These are phyloP conservation scores for Heterobasidion parviporum DNA, from an alignment of 1,284 basidiomycete species.

Conservation along the genomic window DNA sequence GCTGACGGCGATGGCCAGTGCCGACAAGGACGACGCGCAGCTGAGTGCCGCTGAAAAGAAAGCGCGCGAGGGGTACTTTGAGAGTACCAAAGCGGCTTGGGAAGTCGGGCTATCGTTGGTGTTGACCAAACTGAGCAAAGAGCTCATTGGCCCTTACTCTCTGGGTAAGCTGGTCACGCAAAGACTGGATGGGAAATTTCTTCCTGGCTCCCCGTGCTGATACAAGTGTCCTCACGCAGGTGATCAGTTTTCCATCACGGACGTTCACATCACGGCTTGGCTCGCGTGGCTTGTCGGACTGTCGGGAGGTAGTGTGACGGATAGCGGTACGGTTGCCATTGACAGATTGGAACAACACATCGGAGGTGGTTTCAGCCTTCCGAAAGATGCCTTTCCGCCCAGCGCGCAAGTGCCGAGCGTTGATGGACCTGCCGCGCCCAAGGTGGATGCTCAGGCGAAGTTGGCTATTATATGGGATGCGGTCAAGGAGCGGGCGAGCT, in stretches of 20 bases:
- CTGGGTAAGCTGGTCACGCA: conserved; percentile 38
- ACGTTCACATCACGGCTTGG: conserved; percentile 78
- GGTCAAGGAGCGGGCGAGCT: conserved; percentile 56
- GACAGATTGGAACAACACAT: conserved; percentile 43
- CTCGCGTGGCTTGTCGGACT: conserved; percentile 54
- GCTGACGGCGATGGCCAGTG: conserved; percentile 35
- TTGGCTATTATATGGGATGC: conserved; percentile 61
- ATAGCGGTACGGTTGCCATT: conserved; percentile 41
- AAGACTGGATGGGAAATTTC: background rate
- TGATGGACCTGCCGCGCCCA: conserved; percentile 2
- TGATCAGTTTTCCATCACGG: conserved; percentile 73
- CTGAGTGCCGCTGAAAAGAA: conserved; percentile 22
- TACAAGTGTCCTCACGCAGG: conserved; percentile 31
- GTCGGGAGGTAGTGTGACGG: conserved; percentile 39
- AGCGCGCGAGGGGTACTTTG: conserved; percentile 27
- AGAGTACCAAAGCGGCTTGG: conserved; percentile 32
- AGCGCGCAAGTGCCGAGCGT: conserved; percentile 10
- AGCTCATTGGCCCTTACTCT: conserved; percentile 63
- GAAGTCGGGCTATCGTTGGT: conserved; percentile 32
- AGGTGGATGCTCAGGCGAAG: conserved; percentile 29
- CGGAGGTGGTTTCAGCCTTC: conserved; percentile 35
- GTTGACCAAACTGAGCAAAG: conserved; percentile 39
- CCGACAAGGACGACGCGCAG: conserved; percentile 32
- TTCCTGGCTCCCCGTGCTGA: background rate
- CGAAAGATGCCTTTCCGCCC: conserved; percentile 31